Conservation (phyloP, 225 moss, liverwort and hornwort genomes). For the Polytrichum commune region DNA sequence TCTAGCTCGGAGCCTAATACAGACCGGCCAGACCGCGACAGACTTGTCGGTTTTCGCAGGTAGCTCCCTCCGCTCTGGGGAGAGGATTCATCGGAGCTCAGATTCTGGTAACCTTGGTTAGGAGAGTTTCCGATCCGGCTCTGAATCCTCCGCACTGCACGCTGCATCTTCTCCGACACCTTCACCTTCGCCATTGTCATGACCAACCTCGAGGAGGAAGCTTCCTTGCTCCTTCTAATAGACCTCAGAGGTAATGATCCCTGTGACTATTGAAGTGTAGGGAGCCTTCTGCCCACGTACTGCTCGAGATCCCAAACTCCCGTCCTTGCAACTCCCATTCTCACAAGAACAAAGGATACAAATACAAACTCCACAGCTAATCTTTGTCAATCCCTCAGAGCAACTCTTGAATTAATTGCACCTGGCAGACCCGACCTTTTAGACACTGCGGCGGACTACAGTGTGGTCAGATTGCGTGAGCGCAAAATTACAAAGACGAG, state of each 20-base stretch:
- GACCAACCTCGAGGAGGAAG: background rate
- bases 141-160: conserved; percentile 50
- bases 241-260: too few relatives aligned
- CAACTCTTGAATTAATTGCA: background rate
- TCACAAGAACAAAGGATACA: background rate
- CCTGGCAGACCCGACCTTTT: background rate
- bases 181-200: conserved; percentile 33
- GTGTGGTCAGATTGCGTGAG: conserved; percentile 5
- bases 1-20: background rate
- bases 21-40: conserved; percentile 1
- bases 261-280: background rate
- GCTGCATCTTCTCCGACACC: conserved; percentile 59
- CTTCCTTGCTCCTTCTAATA: background rate
- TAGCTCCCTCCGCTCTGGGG: conserved; percentile 5
- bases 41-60: conserved; percentile 6
- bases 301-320: background rate
- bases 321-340: background rate
- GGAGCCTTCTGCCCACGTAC: too few relatives aligned
- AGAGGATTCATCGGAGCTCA: conserved; percentile 9
- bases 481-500: conserved; percentile 9
- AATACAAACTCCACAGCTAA: background rate
- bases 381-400: background rate
- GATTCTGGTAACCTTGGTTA: conserved; percentile 36
- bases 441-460: background rate
- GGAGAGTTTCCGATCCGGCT: conserved; percentile 29